Evolutionary conservation across 371 early-diverging fungal genomes (phyloP), one percentile per base, ranked within the genome.

Genomic region (Haplosporangium sp.): DNA sequence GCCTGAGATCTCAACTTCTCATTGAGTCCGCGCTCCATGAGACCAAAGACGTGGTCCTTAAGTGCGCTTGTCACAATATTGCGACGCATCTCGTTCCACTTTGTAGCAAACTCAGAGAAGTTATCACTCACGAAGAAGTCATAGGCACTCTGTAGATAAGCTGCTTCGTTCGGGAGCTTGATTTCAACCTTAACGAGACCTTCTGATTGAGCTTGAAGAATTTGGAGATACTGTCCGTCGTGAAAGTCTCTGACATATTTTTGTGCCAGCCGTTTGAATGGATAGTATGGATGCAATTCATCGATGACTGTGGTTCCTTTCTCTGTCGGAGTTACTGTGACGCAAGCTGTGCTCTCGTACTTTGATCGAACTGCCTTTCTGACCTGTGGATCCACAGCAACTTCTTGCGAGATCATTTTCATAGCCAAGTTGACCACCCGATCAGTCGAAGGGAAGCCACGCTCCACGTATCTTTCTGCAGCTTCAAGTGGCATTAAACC

Each of bases 81-180:
- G 55, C 84, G 75, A n/a, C 98, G 91, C 74, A 93, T 86, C 0
- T 84, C 82, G 71, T 97, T 96, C 98, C 98, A 97, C 65, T 87
- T 85, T 45, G 88, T 85, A 2, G 93, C 92, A 0, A 85, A 71
- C 38, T 91, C 93, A 63, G 89, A 91, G 50, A 76, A 82, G 27
- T 86, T 87, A 44, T 85, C 83, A 58, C 93, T 91, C 62, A 91
- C 81, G 64, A 92, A 92, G 47, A 86, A 85, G 63, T 92, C 87
- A n/a, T 83, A 76, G 19, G 94, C 75, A 38, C 86, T 86, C 13
- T 85, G 78, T 3, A 94, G 72, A 74, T 92, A 90, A 0, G 76
- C 70, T 6, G 86, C 84, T 62, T 93, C 90, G 9, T 89, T 88
- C 3, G 88, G 87, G 17, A 97, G 83, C 10, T 82, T 84, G 45